Conservation (phyloP, 2,329 filamentous ascomycete species). For the Anisogramma anomala region DNA sequence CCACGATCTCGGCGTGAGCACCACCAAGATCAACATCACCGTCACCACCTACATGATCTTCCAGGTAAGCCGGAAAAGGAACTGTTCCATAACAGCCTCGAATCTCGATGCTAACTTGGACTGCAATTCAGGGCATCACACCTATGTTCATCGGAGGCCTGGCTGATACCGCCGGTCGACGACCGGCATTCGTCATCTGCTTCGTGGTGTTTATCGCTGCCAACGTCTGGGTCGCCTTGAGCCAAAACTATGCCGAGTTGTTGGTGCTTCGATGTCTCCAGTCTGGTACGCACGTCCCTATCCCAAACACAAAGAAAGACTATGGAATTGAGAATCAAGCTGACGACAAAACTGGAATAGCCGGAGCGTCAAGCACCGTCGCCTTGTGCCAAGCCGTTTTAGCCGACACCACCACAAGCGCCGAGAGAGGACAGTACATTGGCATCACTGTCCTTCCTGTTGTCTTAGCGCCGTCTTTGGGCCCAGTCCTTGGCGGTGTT, state of each 20-base stretch:
- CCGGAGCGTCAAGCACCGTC: conserved; percentile 47
- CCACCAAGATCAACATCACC: conserved; percentile 35
- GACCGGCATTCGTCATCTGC: conserved; percentile 41
- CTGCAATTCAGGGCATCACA: conserved; percentile 30
- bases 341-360: too few species aligned
- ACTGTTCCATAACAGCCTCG: too few species aligned
- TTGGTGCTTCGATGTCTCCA: conserved; percentile 45
- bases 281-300: too few species aligned
- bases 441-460: conserved; percentile 37
- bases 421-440: conserved; percentile 50
- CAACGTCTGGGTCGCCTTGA: conserved; percentile 41
- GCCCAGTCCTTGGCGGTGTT: conserved; percentile 38
- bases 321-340: too few species aligned
- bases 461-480: conserved; percentile 31
- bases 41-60: conserved; percentile 48
- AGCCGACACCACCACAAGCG: conserved; percentile 50
- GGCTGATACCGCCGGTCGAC: conserved; percentile 41
- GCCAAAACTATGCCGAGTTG: conserved; percentile 37
- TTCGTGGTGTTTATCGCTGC: conserved; percentile 42
- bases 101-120: too few species aligned
- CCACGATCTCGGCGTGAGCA: conserved; percentile 32
- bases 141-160: conserved; percentile 38
- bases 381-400: conserved; percentile 48
- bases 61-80: too few species aligned
- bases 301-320: too few species aligned